phyloP scores from a whole-genome alignment of 192 early-diverging fungal species.

The Entrophospora sp. region DNA sequence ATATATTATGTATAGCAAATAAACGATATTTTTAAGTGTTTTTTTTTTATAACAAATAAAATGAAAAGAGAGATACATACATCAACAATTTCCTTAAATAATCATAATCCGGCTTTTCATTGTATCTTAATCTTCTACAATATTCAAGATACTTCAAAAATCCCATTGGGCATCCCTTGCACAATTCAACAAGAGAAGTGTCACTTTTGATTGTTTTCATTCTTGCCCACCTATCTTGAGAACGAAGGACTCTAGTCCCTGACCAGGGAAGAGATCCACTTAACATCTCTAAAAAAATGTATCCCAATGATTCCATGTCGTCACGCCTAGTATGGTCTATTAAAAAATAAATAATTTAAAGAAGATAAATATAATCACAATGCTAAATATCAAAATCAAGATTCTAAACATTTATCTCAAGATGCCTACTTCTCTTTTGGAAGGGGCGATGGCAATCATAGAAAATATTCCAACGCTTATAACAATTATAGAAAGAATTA shows the following conservation, averaged over 20 bases:
- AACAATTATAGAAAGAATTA: no score
- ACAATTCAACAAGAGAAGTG: conserved; percentile 62
- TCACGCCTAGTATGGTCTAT: conserved; percentile 74
- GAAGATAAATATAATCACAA: no score
- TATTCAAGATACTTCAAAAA: conserved; percentile 66
- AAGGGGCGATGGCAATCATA: no score
- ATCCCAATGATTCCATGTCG: conserved; percentile 76
- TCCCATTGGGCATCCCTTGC: conserved; percentile 62
- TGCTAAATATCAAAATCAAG: no score
- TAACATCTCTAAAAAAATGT: conserved; percentile 73
- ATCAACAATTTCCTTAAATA: conserved; percentile 41
- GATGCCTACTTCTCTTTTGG: no score
- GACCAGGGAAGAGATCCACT: conserved; percentile 76
- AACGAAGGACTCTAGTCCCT: conserved; percentile 70
- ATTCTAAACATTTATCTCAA: no score
- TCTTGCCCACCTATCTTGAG: conserved; percentile 77
- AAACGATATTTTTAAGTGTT: no score
- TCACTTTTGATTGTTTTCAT: conserved; percentile 79
- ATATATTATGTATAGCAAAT: neutral
- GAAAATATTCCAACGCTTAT: no score
- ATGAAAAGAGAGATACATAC: neutral
- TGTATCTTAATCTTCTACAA: conserved; percentile 60
- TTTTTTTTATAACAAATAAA: no score
- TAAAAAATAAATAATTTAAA: no score
- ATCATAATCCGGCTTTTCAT: conserved; percentile 74